Percentiles rank a stretch among this genome's conserved stretches.
phyloP scores from a whole-genome alignment of 371 early-diverging fungal species.

The Chytridium lagenaria region DNA sequence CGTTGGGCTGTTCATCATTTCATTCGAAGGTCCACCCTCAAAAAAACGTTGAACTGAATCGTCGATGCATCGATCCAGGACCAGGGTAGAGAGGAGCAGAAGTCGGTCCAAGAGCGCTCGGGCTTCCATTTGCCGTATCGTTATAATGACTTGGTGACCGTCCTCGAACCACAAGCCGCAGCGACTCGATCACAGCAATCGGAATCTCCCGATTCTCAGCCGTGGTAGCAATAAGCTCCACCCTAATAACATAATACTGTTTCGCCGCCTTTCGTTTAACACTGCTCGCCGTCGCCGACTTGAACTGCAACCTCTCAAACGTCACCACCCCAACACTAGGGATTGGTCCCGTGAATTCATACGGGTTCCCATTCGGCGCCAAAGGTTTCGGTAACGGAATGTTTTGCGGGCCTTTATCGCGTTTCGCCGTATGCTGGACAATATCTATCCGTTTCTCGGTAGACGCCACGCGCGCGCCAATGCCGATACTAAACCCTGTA shows the following conservation, averaged over 20 bases:
- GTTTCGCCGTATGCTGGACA: slow-evolving; percentile 92
- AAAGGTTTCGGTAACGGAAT: slow-evolving; percentile 66
- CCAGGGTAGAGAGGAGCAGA: not conserved
- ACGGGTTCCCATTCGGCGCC: slow-evolving; percentile 38
- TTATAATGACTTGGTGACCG: slow-evolving; percentile 83
- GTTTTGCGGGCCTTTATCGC: slow-evolving; percentile 89
- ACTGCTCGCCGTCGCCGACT: slow-evolving; percentile 87
- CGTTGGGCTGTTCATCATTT: not conserved
- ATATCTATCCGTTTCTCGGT: slow-evolving; percentile 79
- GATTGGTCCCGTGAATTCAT: slow-evolving; percentile 33
- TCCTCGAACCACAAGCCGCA: slow-evolving; percentile 85
- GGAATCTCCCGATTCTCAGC: slow-evolving; percentile 49
- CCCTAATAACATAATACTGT: slow-evolving; percentile 78
- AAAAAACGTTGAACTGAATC: slow-evolving; percentile 5
- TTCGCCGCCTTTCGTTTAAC: slow-evolving; percentile 85
- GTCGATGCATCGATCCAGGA: not conserved
- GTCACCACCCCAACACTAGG: slow-evolving; percentile 56
- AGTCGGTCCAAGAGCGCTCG: not conserved
- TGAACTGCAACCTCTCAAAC: slow-evolving; percentile 90
- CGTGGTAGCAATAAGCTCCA: slow-evolving; percentile 67
- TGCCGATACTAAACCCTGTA: slow-evolving; percentile 70
- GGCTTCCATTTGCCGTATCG: slow-evolving; percentile 5
- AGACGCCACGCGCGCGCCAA: slow-evolving; percentile 76
- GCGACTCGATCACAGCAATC: slow-evolving; percentile 71
- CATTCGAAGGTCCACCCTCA: slow-evolving; percentile 1